phyloP scores from a whole-genome alignment of 2,329 filamentous ascomycete species.

The Pestalotiopsis sp. region DNA sequence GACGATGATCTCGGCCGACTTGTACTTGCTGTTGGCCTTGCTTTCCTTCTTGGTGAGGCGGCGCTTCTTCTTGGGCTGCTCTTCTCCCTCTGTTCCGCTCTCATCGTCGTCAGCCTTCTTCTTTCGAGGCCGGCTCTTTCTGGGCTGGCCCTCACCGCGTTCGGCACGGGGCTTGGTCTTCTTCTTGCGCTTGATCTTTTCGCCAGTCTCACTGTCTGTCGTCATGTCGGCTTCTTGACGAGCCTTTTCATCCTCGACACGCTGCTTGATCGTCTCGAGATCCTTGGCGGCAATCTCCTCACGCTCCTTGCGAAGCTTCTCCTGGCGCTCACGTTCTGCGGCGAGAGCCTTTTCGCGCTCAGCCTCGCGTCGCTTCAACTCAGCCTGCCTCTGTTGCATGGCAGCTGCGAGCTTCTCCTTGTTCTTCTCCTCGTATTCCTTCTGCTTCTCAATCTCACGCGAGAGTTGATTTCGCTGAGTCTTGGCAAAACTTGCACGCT shows the following conservation, averaged over 20 bases:
- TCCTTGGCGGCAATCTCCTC: constrained; percentile 79
- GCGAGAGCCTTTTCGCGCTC: constrained; percentile 69
- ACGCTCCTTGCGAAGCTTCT: constrained; percentile 85
- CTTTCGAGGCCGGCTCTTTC: constrained; percentile 41
- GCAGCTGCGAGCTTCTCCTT: constrained; percentile 84
- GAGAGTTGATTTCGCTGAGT: constrained; percentile 93
- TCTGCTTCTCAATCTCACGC: constrained; percentile 80
- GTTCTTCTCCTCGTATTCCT: constrained; percentile 91
- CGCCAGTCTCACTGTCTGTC: constrained; percentile 79
- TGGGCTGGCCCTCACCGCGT: constrained; percentile 39
- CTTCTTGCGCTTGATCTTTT: constrained; percentile 79
- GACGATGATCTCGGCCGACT: constrained; percentile 82
- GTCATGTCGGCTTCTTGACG: constrained; percentile 78
- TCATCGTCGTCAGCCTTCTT: constrained; percentile 66
- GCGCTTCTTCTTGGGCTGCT: constrained; percentile 65
- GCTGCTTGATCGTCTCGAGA: constrained; percentile 70
- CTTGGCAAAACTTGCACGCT: constrained; percentile 97
- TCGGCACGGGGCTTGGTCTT: constrained; percentile 41
- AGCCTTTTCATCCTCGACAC: constrained; percentile 70
- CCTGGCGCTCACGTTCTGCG: constrained; percentile 72
- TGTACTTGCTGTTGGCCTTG: constrained; percentile 64
- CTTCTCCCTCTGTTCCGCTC: constrained; percentile 50
- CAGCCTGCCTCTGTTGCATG: constrained; percentile 77
- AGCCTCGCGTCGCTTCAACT: constrained; percentile 78
- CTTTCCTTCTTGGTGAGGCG: constrained; percentile 53